A percentile compares a stretch with the other conserved stretches of the same genome.
These are phyloP conservation scores for Eucalyptus erythrocorys DNA, from an alignment of 345 rosid genomes.

Conservation along the genomic window DNA sequence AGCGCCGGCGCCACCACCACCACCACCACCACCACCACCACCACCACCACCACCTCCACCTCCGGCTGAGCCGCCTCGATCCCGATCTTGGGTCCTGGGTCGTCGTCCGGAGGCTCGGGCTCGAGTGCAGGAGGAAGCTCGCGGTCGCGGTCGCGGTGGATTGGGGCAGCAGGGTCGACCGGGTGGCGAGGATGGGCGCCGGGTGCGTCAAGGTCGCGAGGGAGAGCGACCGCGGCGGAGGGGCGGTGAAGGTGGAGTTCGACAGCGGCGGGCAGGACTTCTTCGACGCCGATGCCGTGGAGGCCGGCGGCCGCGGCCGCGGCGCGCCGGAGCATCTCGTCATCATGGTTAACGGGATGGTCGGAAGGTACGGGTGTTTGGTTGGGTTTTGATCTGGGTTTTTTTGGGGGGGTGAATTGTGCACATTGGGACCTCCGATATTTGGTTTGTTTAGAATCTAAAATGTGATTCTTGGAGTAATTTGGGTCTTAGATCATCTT, in stretches of 20 bases:
- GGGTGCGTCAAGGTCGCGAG: conserved; percentile 37
- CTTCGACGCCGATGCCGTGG: conserved; percentile 22
- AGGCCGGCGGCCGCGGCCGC: neutral
- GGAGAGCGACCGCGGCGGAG: neutral
- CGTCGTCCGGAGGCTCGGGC: neutral
- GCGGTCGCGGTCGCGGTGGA: neutral
- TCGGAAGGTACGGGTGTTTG: conserved; percentile 44
- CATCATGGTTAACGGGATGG: conserved; percentile 75
- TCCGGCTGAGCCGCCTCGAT: neutral
- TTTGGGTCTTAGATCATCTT: neutral
- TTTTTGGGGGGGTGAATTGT: neutral
- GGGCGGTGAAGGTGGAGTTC: conserved; percentile 27
- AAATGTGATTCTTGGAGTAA: neutral
- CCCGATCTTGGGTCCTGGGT: neutral
- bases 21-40: neutral
- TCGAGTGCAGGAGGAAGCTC: neutral
- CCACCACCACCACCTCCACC: no score
- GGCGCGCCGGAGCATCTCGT: conserved; percentile 62
- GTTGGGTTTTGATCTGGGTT: neutral
- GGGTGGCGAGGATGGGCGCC: conserved; percentile 15
- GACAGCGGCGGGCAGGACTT: conserved; percentile 62
- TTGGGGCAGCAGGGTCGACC: conserved; percentile 20
- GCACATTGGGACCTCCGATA: neutral
- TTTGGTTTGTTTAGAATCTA: neutral
- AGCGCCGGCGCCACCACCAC: neutral